phyloP scores from a whole-genome alignment of 1,284 basidiomycete genomes.

The Inonotus hispidus region DNA sequence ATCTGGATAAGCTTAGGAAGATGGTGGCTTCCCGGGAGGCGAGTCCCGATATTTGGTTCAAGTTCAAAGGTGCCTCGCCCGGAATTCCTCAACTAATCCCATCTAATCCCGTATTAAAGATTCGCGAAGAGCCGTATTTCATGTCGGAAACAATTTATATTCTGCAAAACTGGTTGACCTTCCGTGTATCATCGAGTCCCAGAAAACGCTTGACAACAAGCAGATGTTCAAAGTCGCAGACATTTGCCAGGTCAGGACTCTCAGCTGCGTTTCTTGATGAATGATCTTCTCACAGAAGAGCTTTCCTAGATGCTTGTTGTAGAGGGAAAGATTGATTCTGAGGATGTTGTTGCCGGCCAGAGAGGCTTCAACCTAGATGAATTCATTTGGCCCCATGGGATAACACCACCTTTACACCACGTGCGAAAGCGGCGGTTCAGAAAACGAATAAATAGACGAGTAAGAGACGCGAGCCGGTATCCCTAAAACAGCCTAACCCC shows the following conservation, averaged over 20 bases:
- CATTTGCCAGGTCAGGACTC: constrained; percentile 79
- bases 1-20: constrained; percentile 73
- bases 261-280: constrained; percentile 12
- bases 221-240: constrained; percentile 99
- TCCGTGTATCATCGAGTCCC: constrained; percentile 91
- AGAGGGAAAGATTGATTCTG: constrained; percentile 68
- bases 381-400: constrained; percentile 95
- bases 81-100: background rate
- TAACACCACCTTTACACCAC: constrained; percentile 91
- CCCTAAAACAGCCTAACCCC: constrained; percentile 10
- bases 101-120: constrained; percentile 44
- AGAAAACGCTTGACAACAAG: constrained; percentile 95
- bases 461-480: constrained; percentile 31
- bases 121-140: constrained; percentile 87
- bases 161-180: constrained; percentile 94
- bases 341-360: constrained; percentile 51
- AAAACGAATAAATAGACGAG: constrained; percentile 81
- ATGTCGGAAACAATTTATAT: constrained; percentile 78
- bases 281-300: constrained; percentile 18
- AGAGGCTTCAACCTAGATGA: constrained; percentile 88
- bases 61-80: constrained; percentile 79
- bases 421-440: constrained; percentile 92
- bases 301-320: constrained; percentile 77
- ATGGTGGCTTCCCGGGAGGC: constrained; percentile 79
- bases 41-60: constrained; percentile 90